A percentile compares a stretch with the other conserved stretches of the same genome.
Conservation (phyloP, 345 rosid genomes). For the Euphorbia lathyris region DNA sequence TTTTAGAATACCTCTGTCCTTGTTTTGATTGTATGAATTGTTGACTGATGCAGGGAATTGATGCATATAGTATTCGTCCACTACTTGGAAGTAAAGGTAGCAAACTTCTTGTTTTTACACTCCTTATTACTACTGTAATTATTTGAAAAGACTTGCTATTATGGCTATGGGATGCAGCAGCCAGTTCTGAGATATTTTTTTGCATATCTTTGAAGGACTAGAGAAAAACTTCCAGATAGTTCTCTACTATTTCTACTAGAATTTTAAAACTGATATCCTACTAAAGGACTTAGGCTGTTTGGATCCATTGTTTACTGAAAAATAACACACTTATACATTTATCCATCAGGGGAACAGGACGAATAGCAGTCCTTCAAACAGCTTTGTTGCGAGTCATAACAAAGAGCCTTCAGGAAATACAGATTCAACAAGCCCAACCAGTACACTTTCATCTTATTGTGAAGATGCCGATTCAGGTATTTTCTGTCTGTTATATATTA, state of each 20-base stretch:
- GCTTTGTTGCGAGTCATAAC: constrained; percentile 36
- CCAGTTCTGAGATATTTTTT: neutral
- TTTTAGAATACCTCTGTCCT: neutral
- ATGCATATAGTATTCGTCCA: constrained; percentile 95
- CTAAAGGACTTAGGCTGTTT: neutral
- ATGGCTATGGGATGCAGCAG: constrained; percentile 1
- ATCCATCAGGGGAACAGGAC: constrained; percentile 59
- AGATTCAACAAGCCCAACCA: constrained; percentile 78
- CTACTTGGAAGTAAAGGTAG: constrained; percentile 93
- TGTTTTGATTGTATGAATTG: constrained; percentile 12
- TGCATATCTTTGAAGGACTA: neutral
- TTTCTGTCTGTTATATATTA: constrained; percentile 12
- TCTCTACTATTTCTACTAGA: neutral
- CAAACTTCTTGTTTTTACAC: constrained; percentile 6
- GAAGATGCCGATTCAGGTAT: constrained; percentile 93
- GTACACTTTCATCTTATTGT: constrained; percentile 60
- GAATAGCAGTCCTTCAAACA: constrained; percentile 33
- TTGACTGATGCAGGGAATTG: constrained; percentile 60
- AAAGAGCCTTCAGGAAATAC: constrained; percentile 52
- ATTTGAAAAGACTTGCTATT: neutral
- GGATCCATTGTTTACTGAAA: neutral
- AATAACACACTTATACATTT: neutral
- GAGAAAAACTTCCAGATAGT: neutral
- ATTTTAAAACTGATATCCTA: neutral
- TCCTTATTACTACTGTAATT: neutral